phyloP scores from a whole-genome alignment of 495 filamentous ascomycete species.

The Parathielavia appendiculata region DNA sequence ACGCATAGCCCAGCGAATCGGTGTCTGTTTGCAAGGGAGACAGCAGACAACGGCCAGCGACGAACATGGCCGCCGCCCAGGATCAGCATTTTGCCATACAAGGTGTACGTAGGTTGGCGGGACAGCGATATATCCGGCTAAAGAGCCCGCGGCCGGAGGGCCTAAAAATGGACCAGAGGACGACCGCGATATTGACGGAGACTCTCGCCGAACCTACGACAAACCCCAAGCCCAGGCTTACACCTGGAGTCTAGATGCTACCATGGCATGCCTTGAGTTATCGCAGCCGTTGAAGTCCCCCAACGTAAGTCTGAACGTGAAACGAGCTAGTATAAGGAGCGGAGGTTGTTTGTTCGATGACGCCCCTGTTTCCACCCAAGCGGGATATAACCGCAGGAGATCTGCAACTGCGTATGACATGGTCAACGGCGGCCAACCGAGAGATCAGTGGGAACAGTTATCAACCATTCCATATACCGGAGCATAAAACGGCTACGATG shows the following conservation, averaged over 20 bases:
- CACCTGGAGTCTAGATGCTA: not conserved
- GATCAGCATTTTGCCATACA: conserved; percentile 30
- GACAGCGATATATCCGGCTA: conserved; percentile 24
- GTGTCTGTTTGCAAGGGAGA: not conserved
- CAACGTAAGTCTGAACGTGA: conserved; percentile 6
- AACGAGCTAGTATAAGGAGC: conserved; percentile 7
- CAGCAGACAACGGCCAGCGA: not conserved
- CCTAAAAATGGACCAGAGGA: conserved; percentile 15
- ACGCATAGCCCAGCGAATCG: conserved; percentile 12
- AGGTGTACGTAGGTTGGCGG: conserved; percentile 11
- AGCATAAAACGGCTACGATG: too few species aligned
- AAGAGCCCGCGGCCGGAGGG: conserved; percentile 4
- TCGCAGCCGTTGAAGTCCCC: not conserved
- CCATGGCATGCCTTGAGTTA: conserved; percentile 1
- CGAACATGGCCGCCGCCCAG: conserved; percentile 7
- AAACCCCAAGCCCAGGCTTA: conserved; percentile 6
- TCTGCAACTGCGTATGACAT: not conserved
- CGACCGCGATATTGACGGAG: conserved; percentile 1
- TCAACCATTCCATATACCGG: too few species aligned
- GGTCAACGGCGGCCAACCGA: conserved; percentile 5
- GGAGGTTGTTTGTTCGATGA: conserved; percentile 14
- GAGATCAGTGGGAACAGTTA: too few species aligned
- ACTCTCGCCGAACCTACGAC: conserved; percentile 11
- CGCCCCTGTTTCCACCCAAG: conserved; percentile 11
- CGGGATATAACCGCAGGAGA: conserved; percentile 8